phyloP scores from a whole-genome alignment of 2,329 filamentous ascomycete species.

The Aspergillus sp. region DNA sequence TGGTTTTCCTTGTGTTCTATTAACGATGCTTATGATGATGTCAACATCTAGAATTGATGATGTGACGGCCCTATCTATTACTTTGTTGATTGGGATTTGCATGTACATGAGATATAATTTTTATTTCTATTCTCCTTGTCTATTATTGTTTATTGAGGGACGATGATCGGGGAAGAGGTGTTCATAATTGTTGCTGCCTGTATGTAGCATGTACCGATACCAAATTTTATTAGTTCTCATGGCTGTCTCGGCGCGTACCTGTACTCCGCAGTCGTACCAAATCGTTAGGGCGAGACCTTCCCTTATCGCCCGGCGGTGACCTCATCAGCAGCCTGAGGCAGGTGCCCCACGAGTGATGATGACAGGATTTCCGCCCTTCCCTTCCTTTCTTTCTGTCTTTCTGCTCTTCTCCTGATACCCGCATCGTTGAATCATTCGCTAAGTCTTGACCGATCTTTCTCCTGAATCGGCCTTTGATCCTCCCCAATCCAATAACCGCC shows the following conservation, averaged over 20 bases:
- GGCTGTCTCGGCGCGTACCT: neutral
- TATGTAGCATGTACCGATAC: neutral
- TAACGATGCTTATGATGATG: conserved; percentile 18
- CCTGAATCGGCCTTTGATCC: neutral
- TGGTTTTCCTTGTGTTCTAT: conserved; percentile 4
- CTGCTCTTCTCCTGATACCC: neutral
- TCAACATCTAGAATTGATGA: conserved; percentile 21
- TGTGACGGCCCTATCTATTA: conserved; percentile 13
- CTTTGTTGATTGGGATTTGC: neutral
- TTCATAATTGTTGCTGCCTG: neutral
- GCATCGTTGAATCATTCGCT: neutral
- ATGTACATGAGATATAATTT: conserved; percentile 7
- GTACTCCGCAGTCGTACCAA: too few species aligned
- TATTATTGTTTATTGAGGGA: neutral
- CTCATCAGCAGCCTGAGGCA: neutral
- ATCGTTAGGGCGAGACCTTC: neutral
- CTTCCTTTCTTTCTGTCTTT: neutral
- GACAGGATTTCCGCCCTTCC: neutral
- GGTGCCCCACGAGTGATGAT: neutral
- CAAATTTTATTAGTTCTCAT: neutral
- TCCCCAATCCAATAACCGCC: too few species aligned
- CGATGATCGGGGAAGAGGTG: neutral
- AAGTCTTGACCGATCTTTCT: neutral
- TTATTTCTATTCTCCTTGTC: neutral
- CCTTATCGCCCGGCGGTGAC: neutral